phyloP scores from a whole-genome alignment of 2,329 filamentous ascomycete species.

The Phaeoacremonium minimum region DNA sequence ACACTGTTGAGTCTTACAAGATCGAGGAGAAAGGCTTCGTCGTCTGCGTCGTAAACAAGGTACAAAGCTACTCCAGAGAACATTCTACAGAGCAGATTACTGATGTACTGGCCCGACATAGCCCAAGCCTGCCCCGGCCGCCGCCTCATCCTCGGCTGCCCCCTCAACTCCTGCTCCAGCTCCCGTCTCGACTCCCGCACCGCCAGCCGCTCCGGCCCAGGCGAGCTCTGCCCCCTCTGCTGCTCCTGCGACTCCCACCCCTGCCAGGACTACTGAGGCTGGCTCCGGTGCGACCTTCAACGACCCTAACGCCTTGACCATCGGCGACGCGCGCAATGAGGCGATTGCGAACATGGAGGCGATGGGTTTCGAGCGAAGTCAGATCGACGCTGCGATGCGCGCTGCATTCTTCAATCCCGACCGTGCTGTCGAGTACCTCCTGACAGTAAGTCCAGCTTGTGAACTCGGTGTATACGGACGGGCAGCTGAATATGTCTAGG shows the following conservation, averaged over 20 bases:
- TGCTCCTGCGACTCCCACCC: slow-evolving; percentile 49
- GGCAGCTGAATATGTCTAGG: slow-evolving; percentile 43
- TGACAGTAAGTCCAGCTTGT: slow-evolving; percentile 61
- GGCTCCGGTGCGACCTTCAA: slow-evolving; percentile 46
- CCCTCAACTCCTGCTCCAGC: slow-evolving; percentile 59
- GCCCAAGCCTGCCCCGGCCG: slow-evolving; percentile 35
- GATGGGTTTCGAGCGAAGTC: slow-evolving; percentile 87
- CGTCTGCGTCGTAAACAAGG: slow-evolving; percentile 98
- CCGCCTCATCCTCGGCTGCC: slow-evolving; percentile 55
- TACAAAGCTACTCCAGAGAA: slow-evolving; percentile 44
- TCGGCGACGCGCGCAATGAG: slow-evolving; percentile 76
- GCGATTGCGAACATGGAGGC: slow-evolving; percentile 91
- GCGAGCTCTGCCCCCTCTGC: slow-evolving; percentile 35
- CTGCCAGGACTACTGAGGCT: slow-evolving; percentile 32
- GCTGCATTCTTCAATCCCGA: slow-evolving; percentile 97
- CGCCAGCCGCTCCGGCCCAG: slow-evolving; percentile 45
- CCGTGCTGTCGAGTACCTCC: slow-evolving; percentile 91
- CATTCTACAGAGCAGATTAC: no score
- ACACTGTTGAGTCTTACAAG: slow-evolving; percentile 93
- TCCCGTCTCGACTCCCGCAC: slow-evolving; percentile 44
- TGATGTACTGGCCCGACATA: slow-evolving; percentile 61
- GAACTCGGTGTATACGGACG: not conserved
- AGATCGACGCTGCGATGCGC: slow-evolving; percentile 92
- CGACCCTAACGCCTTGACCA: slow-evolving; percentile 76
- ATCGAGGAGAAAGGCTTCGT: slow-evolving; percentile 99